A percentile compares a stretch with the other conserved stretches of the same genome.
Conservation (phyloP, 345 rosid genomes). For the Eucalyptus grandis region DNA sequence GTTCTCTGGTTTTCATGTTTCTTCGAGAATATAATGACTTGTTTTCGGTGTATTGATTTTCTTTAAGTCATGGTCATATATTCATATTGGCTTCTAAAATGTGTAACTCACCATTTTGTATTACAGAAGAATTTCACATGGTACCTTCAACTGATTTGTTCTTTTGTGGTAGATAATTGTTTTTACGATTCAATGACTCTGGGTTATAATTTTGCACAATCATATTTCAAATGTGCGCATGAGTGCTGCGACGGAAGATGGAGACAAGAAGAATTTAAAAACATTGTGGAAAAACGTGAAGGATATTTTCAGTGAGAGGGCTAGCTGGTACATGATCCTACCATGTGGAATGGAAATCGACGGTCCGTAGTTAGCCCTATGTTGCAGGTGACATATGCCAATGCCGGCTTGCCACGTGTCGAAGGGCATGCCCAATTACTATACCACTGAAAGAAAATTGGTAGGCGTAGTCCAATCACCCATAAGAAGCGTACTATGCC, state of each 20-base stretch:
- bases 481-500: too few species aligned
- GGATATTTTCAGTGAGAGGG: neutral
- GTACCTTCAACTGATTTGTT: neutral
- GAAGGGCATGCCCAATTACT: too few species aligned
- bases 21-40: neutral
- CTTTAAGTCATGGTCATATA: neutral
- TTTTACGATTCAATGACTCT: neutral
- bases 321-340: neutral
- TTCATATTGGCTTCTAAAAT: neutral
- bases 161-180: neutral
- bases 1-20: neutral
- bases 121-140: neutral
- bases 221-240: constrained; percentile 82
- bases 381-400: neutral
- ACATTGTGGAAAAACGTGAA: constrained; percentile 64
- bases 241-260: constrained; percentile 76
- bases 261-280: constrained; percentile 60
- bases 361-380: neutral
- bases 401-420: neutral
- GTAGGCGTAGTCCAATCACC: too few species aligned
- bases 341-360: neutral
- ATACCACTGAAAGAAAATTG: too few species aligned
- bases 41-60: neutral
- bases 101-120: neutral
- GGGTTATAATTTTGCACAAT: constrained; percentile 39